Evolutionary conservation across 352 stramenopile species (phyloP).

Genomic region (Phytophthora syringae): DNA sequence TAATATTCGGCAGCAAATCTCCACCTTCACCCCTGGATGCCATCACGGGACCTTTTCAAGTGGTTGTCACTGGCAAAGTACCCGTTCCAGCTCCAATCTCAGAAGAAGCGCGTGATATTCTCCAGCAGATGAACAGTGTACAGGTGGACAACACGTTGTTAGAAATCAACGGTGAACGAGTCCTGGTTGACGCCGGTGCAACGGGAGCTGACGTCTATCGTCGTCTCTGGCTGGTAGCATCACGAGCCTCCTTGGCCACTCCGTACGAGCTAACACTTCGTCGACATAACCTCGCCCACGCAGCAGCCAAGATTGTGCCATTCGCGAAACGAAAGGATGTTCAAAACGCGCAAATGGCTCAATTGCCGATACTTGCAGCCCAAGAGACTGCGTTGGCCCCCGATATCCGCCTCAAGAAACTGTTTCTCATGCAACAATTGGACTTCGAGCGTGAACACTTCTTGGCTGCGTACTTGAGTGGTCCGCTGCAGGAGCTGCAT

Average conservation of each 20-base stretch:
- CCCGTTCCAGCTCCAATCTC: slow-evolving; percentile 7
- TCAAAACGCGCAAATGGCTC: slow-evolving; percentile 53
- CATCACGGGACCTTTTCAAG: slow-evolving; percentile 39
- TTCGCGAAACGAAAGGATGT: slow-evolving; percentile 65
- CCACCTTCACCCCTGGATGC: slow-evolving; percentile 18
- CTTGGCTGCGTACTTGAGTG: slow-evolving; percentile 50
- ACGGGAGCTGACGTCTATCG: slow-evolving; percentile 42
- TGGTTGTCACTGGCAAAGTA: slow-evolving; percentile 42
- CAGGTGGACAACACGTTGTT: slow-evolving; percentile 52
- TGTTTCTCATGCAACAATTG: slow-evolving; percentile 67
- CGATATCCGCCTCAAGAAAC: slow-evolving; percentile 53
- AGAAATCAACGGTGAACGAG: slow-evolving; percentile 56
- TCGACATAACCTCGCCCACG: slow-evolving; percentile 62
- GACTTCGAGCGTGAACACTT: slow-evolving; percentile 66
- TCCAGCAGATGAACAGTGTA: slow-evolving; percentile 47
- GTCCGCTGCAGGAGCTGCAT: slow-evolving; percentile 49
- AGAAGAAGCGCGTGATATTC: slow-evolving; percentile 9
- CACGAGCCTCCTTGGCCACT: slow-evolving; percentile 40
- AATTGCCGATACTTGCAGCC: slow-evolving; percentile 43
- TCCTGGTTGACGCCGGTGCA: slow-evolving; percentile 28
- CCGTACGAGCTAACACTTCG: slow-evolving; percentile 60
- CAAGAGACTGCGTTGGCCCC: slow-evolving; percentile 42
- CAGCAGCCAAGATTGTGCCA: slow-evolving; percentile 57
- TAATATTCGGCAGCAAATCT: slow-evolving; percentile 15
- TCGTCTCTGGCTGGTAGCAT: slow-evolving; percentile 37